Base-by-base conservation (phyloP, 441 rosid genomes). In the Syzygium malaccense region DNA sequence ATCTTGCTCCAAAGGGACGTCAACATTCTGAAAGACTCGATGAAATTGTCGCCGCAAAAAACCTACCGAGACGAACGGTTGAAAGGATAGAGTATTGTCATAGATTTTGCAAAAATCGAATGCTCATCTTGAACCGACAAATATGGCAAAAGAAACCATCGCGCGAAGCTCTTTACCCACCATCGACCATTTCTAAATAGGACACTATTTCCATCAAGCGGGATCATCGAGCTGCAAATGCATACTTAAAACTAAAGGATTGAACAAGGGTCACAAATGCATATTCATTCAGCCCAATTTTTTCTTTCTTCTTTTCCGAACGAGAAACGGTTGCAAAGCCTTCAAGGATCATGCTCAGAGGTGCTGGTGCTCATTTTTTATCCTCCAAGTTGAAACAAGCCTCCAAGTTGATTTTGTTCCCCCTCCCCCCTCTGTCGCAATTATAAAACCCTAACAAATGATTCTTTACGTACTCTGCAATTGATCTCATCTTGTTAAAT, bases 21-120 rank as follows among this genome's bases (percentile, higher is more conserved):
- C 86, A 88, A 23, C 62, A 49, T 89, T 75, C 12, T 85, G n/a
- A 93, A 87, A 55, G 92, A 92, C 86, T 86, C 88, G 85, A 62
- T n/a, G n/a, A 94, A 93, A 71, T 89, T 86, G 19, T 90, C 79
- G 64, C 94, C 83, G 87, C 91, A 91, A 85, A 85, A 87, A 87
- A 93, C 89, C 94, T 93, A 64, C 32, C 30, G 58, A 23, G 53
- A 84, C 62, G 11, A 60, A 7, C n/a, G 7, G 48, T 45, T 45
- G 48, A 7, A 45, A 64, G 53, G n/a, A 56, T 4, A 54, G 33
- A 87, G 64, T 54, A 32, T 66, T 18, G 18, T 32, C 25, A 32
- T 30, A 4, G 78, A 66, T 66, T 17, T 3, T 66, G 33, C 78
- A 32, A 32, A 66, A 66, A 32, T 66, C 23, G 12, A 66, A 68